Evolutionary conservation across 768 basidiomycete genomes (phyloP).

Genomic region (Lentinula detonsa): DNA sequence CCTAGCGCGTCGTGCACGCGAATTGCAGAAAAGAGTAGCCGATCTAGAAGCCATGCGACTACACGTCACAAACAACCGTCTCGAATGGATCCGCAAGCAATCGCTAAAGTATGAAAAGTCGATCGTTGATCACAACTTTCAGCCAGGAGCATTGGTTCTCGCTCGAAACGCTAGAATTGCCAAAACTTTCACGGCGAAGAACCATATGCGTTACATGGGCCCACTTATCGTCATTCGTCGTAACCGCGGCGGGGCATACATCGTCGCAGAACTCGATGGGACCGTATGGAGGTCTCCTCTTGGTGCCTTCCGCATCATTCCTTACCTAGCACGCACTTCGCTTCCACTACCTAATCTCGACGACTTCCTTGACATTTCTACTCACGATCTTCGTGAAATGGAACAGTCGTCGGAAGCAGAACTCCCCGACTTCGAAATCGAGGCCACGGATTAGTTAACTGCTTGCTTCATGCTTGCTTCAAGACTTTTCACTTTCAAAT

Average conservation of each 20-base stretch:
- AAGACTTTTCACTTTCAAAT: no score
- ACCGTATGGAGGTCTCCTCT: conserved; percentile 18
- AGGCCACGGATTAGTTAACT: neutral
- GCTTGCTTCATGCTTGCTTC: no score
- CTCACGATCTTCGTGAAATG: neutral
- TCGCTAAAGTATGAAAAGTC: neutral
- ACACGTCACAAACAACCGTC: conserved; percentile 6
- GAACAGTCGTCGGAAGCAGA: neutral
- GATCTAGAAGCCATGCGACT: no score
- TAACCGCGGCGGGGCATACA: conserved; percentile 22
- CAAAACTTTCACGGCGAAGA: conserved; percentile 22
- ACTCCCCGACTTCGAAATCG: neutral
- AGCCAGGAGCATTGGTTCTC: conserved; percentile 25
- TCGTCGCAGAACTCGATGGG: conserved; percentile 24
- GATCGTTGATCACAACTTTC: conserved; percentile 12
- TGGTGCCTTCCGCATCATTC: conserved; percentile 20
- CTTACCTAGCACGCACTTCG: conserved; percentile 9
- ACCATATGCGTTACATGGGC: conserved; percentile 29
- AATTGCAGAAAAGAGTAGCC: no score
- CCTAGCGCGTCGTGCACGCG: no score
- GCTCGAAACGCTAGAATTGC: conserved; percentile 26
- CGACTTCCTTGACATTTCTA: neutral
- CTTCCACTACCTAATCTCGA: neutral
- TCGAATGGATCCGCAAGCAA: conserved; percentile 19
- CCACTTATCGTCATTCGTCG: conserved; percentile 25